phyloP scores from a whole-genome alignment of 1,284 basidiomycete species.

The Thecaphora frezii region DNA sequence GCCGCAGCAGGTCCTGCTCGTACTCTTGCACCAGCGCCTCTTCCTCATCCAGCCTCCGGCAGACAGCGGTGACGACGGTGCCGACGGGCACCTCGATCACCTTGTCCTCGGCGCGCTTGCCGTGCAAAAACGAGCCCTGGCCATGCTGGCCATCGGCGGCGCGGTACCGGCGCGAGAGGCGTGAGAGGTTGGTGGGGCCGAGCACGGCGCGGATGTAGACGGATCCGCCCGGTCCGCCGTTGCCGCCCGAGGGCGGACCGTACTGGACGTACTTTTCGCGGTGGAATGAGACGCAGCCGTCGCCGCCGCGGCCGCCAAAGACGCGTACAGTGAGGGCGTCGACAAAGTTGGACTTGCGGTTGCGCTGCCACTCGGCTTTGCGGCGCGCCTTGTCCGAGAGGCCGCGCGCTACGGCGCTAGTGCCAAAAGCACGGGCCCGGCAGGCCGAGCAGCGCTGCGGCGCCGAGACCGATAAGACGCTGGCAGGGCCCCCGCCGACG shows the following conservation, averaged over 20 bases:
- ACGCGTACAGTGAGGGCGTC: conserved; percentile 45
- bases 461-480: background rate
- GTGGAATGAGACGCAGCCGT: conserved; percentile 56
- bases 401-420: conserved; percentile 4
- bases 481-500: background rate
- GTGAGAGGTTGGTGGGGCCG: conserved; percentile 43
- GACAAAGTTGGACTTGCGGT: conserved; percentile 45
- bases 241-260: conserved; percentile 56
- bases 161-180: conserved; percentile 36
- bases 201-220: conserved; percentile 49
- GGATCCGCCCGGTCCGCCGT: conserved; percentile 51
- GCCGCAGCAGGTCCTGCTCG: conserved; percentile 28
- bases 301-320: conserved; percentile 52
- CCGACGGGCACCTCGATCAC: conserved; percentile 55
- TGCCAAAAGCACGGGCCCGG: conserved; percentile 6
- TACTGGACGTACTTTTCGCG: conserved; percentile 56
- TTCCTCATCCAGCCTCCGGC: conserved; percentile 25
- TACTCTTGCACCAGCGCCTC: conserved; percentile 39
- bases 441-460: too few relatives aligned
- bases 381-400: conserved; percentile 19
- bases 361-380: conserved; percentile 48
- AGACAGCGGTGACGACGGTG: conserved; percentile 49
- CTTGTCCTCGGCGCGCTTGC: conserved; percentile 39
- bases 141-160: conserved; percentile 52
- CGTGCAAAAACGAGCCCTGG: conserved; percentile 50